Conservation (phyloP, 352 stramenopile species). For the Globisporangium acanthophoron region DNA sequence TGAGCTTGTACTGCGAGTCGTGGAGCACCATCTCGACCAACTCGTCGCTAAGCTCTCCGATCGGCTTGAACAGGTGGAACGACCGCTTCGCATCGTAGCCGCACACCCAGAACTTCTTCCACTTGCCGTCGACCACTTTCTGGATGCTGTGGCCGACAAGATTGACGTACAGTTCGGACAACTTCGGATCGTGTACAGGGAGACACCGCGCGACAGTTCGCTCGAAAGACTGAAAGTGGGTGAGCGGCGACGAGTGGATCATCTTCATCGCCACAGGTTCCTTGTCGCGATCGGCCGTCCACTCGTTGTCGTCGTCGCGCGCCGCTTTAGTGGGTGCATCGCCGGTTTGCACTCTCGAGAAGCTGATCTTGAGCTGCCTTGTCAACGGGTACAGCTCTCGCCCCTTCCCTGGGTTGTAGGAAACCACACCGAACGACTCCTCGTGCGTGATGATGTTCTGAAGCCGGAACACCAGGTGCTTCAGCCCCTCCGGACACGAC, state of each 20-base stretch:
- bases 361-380: slow-evolving; percentile 56
- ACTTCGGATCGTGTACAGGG: slow-evolving; percentile 39
- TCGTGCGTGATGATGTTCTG: slow-evolving; percentile 77
- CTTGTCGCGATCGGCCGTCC: slow-evolving; percentile 4
- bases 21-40: slow-evolving; percentile 65
- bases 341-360: slow-evolving; percentile 7
- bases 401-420: slow-evolving; percentile 57
- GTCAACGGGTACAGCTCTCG: slow-evolving; percentile 75
- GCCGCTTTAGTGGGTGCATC: not conserved
- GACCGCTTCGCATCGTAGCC: slow-evolving; percentile 55
- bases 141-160: slow-evolving; percentile 68
- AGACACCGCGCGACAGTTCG: slow-evolving; percentile 64
- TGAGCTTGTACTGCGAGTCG: slow-evolving; percentile 70
- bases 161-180: slow-evolving; percentile 55
- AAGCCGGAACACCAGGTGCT: slow-evolving; percentile 51
- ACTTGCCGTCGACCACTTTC: slow-evolving; percentile 77
- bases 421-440: slow-evolving; percentile 56
- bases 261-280: slow-evolving; percentile 20
- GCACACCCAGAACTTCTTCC: slow-evolving; percentile 65
- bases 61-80: slow-evolving; percentile 53
- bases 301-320: not conserved
- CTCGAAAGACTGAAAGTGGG: slow-evolving; percentile 86
- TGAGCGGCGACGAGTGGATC: slow-evolving; percentile 71
- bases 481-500: slow-evolving; percentile 38
- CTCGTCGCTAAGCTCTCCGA: slow-evolving; percentile 36